phyloP scores from a whole-genome alignment of 2,329 filamentous ascomycete species.

The Lachnum nothofagi region DNA sequence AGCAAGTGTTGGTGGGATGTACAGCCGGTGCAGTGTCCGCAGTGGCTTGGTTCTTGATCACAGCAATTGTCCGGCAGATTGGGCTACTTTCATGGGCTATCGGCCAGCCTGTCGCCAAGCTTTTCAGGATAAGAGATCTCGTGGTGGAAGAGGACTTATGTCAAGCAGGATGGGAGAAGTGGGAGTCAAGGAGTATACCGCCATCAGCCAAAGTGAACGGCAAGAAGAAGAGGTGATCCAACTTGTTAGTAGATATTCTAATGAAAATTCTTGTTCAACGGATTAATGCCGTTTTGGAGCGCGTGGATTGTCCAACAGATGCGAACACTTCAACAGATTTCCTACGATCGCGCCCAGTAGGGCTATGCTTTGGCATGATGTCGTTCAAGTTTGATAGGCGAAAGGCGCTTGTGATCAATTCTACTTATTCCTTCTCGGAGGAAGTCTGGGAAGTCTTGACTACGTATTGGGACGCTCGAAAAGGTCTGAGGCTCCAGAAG shows the following conservation, averaged over 20 bases:
- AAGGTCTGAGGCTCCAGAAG: too few relatives aligned
- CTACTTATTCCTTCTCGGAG: too few relatives aligned
- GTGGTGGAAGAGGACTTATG: conserved; percentile 82
- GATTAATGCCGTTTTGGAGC: too few relatives aligned
- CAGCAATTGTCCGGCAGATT: conserved; percentile 56
- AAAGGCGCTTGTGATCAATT: too few relatives aligned
- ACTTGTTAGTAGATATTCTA: background rate
- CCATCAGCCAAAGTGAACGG: conserved; percentile 31
- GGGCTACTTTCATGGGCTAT: conserved; percentile 71
- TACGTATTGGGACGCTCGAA: too few relatives aligned
- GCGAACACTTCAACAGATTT: too few relatives aligned
- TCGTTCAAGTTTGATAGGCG: too few relatives aligned
- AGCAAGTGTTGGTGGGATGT: conserved; percentile 79
- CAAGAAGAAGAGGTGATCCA: conserved; percentile 26
- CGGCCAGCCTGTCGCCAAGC: conserved; percentile 57
- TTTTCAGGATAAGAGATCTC: conserved; percentile 74
- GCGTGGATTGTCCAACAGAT: too few relatives aligned
- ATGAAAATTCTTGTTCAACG: too few relatives aligned
- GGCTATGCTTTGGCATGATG: too few relatives aligned
- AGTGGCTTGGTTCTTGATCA: conserved; percentile 71
- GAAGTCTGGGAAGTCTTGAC: too few relatives aligned
- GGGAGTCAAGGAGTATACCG: conserved; percentile 51
- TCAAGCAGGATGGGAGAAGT: conserved; percentile 90
- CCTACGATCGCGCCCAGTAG: too few relatives aligned
- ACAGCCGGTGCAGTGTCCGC: conserved; percentile 67